Conservation (phyloP, 345 rosid species). For the Eucalyptus pauciflora region DNA sequence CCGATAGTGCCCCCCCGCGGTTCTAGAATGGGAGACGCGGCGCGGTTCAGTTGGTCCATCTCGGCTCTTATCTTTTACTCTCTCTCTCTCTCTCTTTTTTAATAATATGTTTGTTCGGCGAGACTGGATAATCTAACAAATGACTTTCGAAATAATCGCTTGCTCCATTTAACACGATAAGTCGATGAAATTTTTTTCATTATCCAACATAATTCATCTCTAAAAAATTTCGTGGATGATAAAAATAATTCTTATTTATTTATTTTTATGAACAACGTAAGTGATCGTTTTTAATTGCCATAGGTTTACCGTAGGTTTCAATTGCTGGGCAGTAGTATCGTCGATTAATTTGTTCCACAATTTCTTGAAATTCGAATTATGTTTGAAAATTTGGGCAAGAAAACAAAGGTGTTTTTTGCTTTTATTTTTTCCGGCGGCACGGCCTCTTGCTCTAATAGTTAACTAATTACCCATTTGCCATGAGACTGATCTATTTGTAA, state of each 20-base stretch:
- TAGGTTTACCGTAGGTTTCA: no score
- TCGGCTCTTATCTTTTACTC: background rate
- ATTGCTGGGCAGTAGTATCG: accelerated
- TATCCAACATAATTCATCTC: background rate
- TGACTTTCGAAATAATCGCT: background rate
- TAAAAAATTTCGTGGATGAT: accelerated
- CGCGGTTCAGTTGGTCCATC: background rate
- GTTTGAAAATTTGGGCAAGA: no score
- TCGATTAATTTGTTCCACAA: background rate
- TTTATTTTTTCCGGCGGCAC: accelerated
- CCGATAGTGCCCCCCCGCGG: background rate
- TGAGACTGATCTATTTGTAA: accelerated
- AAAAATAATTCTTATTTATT: no score
- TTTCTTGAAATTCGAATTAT: no score
- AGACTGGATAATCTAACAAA: no score
- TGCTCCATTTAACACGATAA: no score
- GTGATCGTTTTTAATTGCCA: no score
- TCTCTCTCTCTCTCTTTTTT: no score
- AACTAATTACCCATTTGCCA: background rate
- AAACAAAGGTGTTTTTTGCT: background rate
- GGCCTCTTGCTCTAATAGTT: background rate
- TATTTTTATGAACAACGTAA: accelerated
- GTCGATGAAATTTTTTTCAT: background rate
- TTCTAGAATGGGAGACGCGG: background rate
- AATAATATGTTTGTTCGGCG: background rate